Evolutionary conservation across 495 filamentous ascomycete species (phyloP), one percentile per base, ranked within the genome.

Genomic region (Talaromyces liani): DNA sequence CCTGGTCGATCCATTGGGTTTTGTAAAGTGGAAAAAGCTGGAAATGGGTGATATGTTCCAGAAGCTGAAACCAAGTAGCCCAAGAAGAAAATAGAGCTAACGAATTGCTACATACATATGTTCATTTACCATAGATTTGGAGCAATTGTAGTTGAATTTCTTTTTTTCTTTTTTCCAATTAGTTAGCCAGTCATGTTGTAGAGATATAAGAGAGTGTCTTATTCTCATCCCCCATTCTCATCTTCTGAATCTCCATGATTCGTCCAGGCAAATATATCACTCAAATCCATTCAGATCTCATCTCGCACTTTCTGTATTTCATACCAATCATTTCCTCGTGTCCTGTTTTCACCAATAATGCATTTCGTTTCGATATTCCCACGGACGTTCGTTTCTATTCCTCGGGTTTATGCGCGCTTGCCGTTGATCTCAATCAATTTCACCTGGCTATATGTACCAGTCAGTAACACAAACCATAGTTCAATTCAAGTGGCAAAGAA

Each of bases 401-500:
- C 45, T 20, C n/a, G 8, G 18, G n/a, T 58, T 24, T 58, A 58
- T 4, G 56, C 56, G 14, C 31, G 56, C 56, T 58, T 58, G 56
- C 56, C 56, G 56, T 58, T 58, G 27, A 58, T 33, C 18, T 58
- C 56, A 29, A 58, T 20, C 56, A 58, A 22, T 58, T 58, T 58
- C 27, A 58, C 56, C 29, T 58, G 56, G 56, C 56, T 58, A 22
- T 18, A n/a, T 16, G 14, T 16, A 36, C 14, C 22, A 36, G 18
- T 58, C 12, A 55, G 9, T 29, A 55, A 55, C 12, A 55, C 20
- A 24, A 29, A 55, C n/a, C 2, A 12, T 29, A 20, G 24, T 3
- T 14, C 51, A 27, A 14, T 6, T 18, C 20, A 29, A 22, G 24
- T 20, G 24, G 24, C 4, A 55, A 25, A 55, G 24, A 27, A 14